A percentile compares a stretch with the other conserved stretches of the same genome.
These are phyloP conservation scores for Euphorbia peplus DNA, from an alignment of 345 rosid genomes.

Conservation along the genomic window DNA sequence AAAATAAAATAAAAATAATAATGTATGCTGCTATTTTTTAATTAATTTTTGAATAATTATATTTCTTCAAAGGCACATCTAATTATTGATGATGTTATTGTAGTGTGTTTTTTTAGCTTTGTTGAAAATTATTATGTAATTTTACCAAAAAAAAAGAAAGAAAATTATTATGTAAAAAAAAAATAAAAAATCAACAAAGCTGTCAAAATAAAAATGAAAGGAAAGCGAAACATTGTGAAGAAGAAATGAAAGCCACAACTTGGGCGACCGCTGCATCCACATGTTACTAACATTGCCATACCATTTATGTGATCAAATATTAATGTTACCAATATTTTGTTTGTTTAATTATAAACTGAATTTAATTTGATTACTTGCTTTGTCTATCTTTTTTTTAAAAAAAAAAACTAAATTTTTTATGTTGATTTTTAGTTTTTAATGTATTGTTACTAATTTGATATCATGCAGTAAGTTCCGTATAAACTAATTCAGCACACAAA, in stretches of 20 bases:
- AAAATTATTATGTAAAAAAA: too few relatives aligned
- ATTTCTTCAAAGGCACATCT: slow-evolving; percentile 1
- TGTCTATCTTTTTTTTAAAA: too few relatives aligned
- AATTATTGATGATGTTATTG: slow-evolving; percentile 22
- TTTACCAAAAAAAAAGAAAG: neutral
- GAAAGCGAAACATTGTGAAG: slow-evolving; percentile 24
- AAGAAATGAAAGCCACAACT: slow-evolving; percentile 47
- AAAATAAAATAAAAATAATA: neutral
- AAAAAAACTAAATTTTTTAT: too few relatives aligned
- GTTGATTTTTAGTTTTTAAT: too few relatives aligned
- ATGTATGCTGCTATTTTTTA: neutral
- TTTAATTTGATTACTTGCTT: too few relatives aligned
- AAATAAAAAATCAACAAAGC: neutral
- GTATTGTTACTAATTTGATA: too few relatives aligned
- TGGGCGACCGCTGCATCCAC: slow-evolving; percentile 38
- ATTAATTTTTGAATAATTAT: neutral
- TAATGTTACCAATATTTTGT: too few relatives aligned
- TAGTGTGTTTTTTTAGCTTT: neutral
- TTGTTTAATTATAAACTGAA: too few relatives aligned
- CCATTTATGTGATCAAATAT: neutral
- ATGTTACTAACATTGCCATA: slow-evolving; percentile 2
- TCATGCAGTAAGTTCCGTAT: too few relatives aligned
- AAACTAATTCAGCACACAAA: too few relatives aligned
- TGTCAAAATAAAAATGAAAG: too few relatives aligned
- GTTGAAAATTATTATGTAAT: neutral